Conservation (phyloP, 2,329 filamentous ascomycete species). For the Periconia sp. region DNA sequence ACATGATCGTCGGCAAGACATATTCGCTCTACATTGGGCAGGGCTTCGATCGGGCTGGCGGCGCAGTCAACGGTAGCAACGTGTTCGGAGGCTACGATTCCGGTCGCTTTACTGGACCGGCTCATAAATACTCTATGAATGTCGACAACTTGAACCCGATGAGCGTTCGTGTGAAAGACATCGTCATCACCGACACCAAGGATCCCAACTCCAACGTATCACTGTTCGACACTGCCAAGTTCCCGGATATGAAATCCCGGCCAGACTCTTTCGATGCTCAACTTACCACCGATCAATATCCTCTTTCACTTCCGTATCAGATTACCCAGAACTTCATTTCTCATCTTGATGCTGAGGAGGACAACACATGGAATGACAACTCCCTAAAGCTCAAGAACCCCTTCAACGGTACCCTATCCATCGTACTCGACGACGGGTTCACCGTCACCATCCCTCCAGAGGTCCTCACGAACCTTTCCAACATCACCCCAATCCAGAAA, state of each 20-base stretch:
- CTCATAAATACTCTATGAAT: conserved; percentile 43
- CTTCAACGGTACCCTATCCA: conserved; percentile 49
- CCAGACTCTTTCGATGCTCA: conserved; percentile 46
- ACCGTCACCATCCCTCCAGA: conserved; percentile 47
- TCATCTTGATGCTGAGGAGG: conserved; percentile 39
- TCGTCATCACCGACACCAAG: conserved; percentile 42
- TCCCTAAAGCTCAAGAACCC: conserved; percentile 43
- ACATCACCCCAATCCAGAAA: conserved; percentile 44
- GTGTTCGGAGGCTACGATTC: conserved; percentile 54
- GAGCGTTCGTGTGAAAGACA: conserved; percentile 48
- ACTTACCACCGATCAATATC: conserved; percentile 51
- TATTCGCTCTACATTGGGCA: conserved; percentile 53
- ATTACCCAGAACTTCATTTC: conserved; percentile 50
- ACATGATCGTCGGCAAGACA: conserved; percentile 47
- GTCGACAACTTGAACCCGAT: conserved; percentile 40
- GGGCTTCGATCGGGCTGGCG: conserved; percentile 49
- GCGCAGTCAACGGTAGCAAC: conserved; percentile 50
- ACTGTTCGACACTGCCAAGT: conserved; percentile 38
- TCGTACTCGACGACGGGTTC: conserved; percentile 49
- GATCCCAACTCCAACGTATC: conserved; percentile 38
- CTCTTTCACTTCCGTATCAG: conserved; percentile 48
- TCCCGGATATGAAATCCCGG: conserved; percentile 38
- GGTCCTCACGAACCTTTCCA: conserved; percentile 46
- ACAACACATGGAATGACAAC: conserved; percentile 46
- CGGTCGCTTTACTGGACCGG: conserved; percentile 46